Percentiles rank a stretch among this genome's conserved stretches.
phyloP scores from a whole-genome alignment of 1,284 basidiomycete genomes.

The Leucoagaricus sp. region DNA sequence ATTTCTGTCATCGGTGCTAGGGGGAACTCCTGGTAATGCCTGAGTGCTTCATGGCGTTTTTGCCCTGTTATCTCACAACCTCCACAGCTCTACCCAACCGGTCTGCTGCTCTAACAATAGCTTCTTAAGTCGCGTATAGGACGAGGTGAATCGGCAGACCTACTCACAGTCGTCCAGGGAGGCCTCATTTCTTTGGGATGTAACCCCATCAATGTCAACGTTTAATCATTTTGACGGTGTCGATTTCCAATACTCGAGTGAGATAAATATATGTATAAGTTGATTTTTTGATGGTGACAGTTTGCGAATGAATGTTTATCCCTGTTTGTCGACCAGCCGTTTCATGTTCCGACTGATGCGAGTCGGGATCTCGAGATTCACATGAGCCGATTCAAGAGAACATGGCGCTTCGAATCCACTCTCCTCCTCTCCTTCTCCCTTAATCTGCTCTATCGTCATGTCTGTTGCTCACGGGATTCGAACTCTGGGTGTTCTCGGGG shows the following conservation, averaged over 20 bases:
- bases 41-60: no score
- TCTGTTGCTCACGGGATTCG: conserved; percentile 67
- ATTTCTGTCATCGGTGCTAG: conserved; percentile 12
- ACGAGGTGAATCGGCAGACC: no score
- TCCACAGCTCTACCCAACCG: conserved; percentile 22
- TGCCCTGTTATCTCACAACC: background rate
- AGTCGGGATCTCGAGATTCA: conserved; percentile 6
- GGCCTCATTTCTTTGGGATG: conserved; percentile 32
- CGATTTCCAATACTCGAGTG: no score
- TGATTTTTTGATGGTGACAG: background rate
- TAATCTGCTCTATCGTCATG: conserved; percentile 32
- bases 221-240: conserved; percentile 18
- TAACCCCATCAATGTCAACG: conserved; percentile 28
- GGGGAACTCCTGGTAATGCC: conserved; percentile 14
- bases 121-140: conserved; percentile 2
- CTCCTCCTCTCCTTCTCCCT: background rate
- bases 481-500: conserved; percentile 71
- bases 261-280: no score
- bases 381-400: conserved; percentile 10
- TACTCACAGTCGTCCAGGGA: no score
- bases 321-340: background rate
- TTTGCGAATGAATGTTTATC: background rate
- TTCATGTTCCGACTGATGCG: conserved; percentile 6
- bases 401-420: conserved; percentile 1
- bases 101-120: conserved; percentile 30